Evolutionary conservation across 2,329 filamentous ascomycete species (phyloP).

Genomic region (Claviceps sp.): DNA sequence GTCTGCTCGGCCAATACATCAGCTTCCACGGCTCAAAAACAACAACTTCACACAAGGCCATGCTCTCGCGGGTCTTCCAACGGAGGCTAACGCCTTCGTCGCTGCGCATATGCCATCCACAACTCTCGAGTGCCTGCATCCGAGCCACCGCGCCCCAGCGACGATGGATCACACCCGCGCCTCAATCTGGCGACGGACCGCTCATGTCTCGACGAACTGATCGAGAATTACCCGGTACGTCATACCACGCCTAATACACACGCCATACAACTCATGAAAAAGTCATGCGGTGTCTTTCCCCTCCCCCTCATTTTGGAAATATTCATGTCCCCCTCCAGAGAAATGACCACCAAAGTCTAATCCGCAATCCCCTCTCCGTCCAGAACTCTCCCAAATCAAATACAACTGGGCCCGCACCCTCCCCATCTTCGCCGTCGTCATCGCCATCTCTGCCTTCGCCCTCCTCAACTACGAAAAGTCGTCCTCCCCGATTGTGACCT

Average conservation of each 20-base stretch:
- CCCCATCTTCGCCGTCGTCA: constrained; percentile 64
- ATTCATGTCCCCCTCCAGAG: not conserved
- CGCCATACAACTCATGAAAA: too few species aligned
- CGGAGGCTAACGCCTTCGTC: constrained; percentile 13
- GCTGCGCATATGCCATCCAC: constrained; percentile 6
- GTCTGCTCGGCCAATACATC: too few species aligned
- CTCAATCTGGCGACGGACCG: constrained; percentile 46
- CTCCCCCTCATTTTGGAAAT: too few species aligned
- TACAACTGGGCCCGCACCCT: constrained; percentile 59
- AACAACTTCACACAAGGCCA: not conserved
- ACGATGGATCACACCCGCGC: constrained; percentile 39
- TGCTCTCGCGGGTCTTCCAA: constrained; percentile 11
- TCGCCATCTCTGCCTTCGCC: constrained; percentile 59
- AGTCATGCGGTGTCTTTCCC: too few species aligned
- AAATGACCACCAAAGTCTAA: constrained; percentile 3
- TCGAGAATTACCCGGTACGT: constrained; percentile 49
- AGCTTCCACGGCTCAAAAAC: not conserved
- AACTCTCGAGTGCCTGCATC: constrained; percentile 4
- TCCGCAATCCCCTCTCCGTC: not conserved
- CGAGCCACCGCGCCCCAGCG: constrained; percentile 18
- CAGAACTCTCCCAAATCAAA: constrained; percentile 28
- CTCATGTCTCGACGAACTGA: constrained; percentile 52
- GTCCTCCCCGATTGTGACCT: constrained; percentile 73
- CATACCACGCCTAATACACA: too few species aligned
- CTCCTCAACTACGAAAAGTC: constrained; percentile 99